A percentile compares a stretch with the other conserved stretches of the same genome.
phyloP scores from a whole-genome alignment of 345 rosid genomes.

The Gossypioides kirkii region DNA sequence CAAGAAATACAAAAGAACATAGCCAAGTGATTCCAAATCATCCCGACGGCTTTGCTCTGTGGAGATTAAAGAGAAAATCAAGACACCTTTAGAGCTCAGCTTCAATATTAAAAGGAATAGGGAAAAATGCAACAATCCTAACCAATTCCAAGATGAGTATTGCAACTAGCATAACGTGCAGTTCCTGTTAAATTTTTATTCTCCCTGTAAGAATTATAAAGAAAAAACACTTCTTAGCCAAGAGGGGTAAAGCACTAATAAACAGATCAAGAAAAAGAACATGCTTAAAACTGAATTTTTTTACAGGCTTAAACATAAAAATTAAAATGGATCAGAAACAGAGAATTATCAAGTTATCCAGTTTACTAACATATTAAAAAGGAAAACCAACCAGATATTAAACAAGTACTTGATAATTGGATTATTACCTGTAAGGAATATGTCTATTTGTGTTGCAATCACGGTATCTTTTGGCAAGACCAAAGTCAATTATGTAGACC shows the following conservation, averaged over 20 bases:
- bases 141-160: slow-evolving; percentile 99
- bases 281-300: neutral
- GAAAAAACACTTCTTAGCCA: neutral
- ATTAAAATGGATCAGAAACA: neutral
- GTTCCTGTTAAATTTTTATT: slow-evolving; percentile 95
- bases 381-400: neutral
- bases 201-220: slow-evolving; percentile 55
- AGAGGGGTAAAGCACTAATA: neutral
- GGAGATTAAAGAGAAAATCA: neutral
- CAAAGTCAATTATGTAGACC: slow-evolving; percentile 76
- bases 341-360: neutral
- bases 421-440: slow-evolving; percentile 56
- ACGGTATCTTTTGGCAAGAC: slow-evolving; percentile 75
- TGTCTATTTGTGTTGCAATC: slow-evolving; percentile 55
- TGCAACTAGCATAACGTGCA: slow-evolving; percentile 97
- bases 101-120: neutral
- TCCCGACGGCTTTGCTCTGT: slow-evolving; percentile 81
- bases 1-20: slow-evolving; percentile 66
- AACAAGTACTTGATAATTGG: neutral
- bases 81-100: slow-evolving; percentile 4
- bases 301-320: neutral
- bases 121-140: slow-evolving; percentile 16
- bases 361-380: neutral
- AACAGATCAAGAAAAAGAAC: neutral
- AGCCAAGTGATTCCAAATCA: slow-evolving; percentile 77